Conservation (phyloP, 768 basidiomycete species). For the Suillus tomentosus region DNA sequence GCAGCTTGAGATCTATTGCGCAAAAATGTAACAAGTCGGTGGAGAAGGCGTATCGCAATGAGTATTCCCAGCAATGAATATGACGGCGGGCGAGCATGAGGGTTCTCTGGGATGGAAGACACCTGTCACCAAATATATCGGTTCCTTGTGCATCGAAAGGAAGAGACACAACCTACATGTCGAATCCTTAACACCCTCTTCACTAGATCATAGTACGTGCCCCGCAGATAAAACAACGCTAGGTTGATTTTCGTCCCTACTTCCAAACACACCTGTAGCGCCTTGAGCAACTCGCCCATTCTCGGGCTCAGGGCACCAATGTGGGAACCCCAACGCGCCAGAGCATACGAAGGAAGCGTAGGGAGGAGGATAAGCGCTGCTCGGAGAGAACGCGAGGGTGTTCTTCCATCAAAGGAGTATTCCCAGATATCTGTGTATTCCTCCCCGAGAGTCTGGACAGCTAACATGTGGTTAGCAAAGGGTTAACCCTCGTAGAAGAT, state of each 20-base stretch:
- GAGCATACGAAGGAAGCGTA: conserved; percentile 62
- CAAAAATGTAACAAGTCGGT: conserved; percentile 57
- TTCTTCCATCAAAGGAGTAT: conserved; percentile 45
- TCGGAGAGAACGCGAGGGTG: conserved; percentile 50
- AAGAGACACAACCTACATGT: conserved; percentile 49
- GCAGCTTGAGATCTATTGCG: conserved; percentile 32
- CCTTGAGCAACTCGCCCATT: conserved; percentile 33
- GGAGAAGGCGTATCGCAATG: conserved; percentile 60
- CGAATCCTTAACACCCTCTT: conserved; percentile 68
- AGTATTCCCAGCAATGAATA: conserved; percentile 85
- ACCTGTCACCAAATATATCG: conserved; percentile 44
- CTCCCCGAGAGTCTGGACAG: conserved; percentile 84
- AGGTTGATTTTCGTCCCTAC: conserved; percentile 71
- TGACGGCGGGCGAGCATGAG: conserved; percentile 74
- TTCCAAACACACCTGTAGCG: conserved; percentile 55
- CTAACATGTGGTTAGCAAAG: conserved; percentile 39
- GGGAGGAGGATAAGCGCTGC: conserved; percentile 64
- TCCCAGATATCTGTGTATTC: conserved; percentile 89
- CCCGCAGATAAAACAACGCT: conserved; percentile 77
- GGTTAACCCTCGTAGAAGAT: neutral
- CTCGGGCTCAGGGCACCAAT: conserved; percentile 36
- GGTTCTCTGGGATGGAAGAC: conserved; percentile 72
- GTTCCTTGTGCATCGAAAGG: neutral
- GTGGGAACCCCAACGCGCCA: conserved; percentile 50
- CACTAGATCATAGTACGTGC: conserved; percentile 74